Conservation (phyloP, 129 eudicot genomes). For the Helichrysum umbraculigerum region DNA sequence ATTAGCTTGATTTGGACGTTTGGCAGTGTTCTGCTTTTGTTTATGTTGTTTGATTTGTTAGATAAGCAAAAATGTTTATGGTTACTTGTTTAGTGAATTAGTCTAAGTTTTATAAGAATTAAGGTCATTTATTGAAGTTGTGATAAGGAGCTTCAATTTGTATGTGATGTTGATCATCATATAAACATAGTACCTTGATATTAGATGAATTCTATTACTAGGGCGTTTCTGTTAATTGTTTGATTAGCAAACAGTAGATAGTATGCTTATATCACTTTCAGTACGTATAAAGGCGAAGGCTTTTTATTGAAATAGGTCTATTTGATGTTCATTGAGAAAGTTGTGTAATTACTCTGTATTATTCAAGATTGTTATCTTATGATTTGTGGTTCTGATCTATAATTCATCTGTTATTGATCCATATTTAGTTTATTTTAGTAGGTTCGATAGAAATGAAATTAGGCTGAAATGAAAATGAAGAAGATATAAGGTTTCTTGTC, state of each 20-base stretch:
- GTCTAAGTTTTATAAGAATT: not conserved
- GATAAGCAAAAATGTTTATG: not conserved
- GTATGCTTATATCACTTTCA: too few species aligned
- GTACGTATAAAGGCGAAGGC: too few species aligned
- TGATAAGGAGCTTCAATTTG: too few species aligned
- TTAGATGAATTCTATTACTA: not conserved
- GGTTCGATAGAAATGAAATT: not conserved
- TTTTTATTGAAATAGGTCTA: not conserved
- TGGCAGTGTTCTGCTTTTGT: not conserved
- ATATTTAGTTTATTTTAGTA: not conserved
- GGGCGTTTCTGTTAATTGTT: not conserved
- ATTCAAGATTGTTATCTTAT: not conserved
- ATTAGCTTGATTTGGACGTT: not conserved
- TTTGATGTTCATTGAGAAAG: not conserved
- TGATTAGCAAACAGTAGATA: too few species aligned
- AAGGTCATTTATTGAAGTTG: not conserved
- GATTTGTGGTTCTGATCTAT: not conserved
- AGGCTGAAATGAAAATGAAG: not conserved
- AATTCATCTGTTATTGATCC: not conserved
- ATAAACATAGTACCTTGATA: not conserved
- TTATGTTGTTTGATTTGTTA: not conserved
- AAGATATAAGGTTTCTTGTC: constrained; percentile 6
- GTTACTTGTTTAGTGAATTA: not conserved
- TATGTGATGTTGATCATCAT: not conserved
- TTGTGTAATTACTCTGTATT: too few species aligned